Base-by-base conservation (phyloP, 2,329 filamentous ascomycete species). In the Monosporascus ibericus region DNA sequence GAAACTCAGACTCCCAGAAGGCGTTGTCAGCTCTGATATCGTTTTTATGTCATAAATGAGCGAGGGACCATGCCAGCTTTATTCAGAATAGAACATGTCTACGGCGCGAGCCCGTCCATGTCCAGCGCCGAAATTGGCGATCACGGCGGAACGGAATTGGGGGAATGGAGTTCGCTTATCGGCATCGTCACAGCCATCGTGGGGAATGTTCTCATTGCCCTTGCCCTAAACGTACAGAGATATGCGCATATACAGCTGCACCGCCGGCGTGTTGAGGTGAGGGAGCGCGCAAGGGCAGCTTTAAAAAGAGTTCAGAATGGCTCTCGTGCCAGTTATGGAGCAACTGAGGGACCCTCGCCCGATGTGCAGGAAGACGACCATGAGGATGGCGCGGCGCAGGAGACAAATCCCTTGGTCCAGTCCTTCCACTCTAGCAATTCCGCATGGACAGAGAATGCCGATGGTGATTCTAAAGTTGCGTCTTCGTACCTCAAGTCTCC, bases 221-320 rank as follows among this genome's bases (percentile, higher is more conserved):
- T 99, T 57, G 94, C 94, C 14, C 82, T 99, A 55, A 99, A 99
- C 67, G 92, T 95, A 48, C 94, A 99, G 71, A 85, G 94, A 59
- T 97, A 97, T 68, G 92, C 94, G 36, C 94, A 99, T 67, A 90
- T 94, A 52, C 82, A 87, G 52, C 79, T 99, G 56, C 84, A 90
- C 56, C 80, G 85, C 61, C 85, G 92, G 67, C 83, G 80, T 60
- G 76, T 80, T 46, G 78, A 81, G 56, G 73, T 78, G 46, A 78
- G 80, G 49, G 75, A 78, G 55, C 77, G 75, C 47, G 77, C 79
- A 44, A 79, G 74, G 58, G 74, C 78, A 48, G 75, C 78, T n/a
- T 64, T 78, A 61, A 80, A 77, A 60, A 75, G 74, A 42, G 66
- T 69, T 7, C 70, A 69, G 57, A 67, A 64, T 34, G 58, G 57